Conservation (phyloP, 2,329 filamentous ascomycete genomes). For the Talaromyces islandicus region DNA sequence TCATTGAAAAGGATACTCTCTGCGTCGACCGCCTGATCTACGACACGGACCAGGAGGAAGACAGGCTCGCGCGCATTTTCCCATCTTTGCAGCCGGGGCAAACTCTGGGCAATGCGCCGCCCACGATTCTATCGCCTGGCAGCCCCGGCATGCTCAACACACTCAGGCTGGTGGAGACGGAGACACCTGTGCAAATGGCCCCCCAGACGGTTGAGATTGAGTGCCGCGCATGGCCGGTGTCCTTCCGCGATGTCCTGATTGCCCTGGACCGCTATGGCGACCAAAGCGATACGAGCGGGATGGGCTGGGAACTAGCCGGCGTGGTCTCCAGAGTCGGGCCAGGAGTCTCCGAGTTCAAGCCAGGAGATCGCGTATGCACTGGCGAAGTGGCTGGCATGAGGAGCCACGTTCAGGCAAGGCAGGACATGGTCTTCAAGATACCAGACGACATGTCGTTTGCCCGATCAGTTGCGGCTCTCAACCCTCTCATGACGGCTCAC, state of each 20-base stretch:
- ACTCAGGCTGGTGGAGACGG: neutral
- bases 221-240: neutral
- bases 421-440: neutral
- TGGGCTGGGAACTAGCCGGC: neutral
- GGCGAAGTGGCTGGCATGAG: slow-evolving; percentile 4
- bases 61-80: neutral
- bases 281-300: neutral
- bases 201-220: neutral
- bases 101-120: neutral
- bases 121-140: neutral
- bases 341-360: neutral
- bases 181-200: neutral
- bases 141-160: neutral
- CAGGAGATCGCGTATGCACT: slow-evolving; percentile 8
- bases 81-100: neutral
- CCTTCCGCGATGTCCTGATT: neutral
- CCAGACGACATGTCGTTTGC: neutral
- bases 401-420: neutral
- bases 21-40: neutral
- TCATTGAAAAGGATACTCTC: neutral
- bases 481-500: slow-evolving; percentile 10
- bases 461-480: slow-evolving; percentile 8
- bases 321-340: neutral
- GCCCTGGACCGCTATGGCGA: neutral
- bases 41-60: neutral